These are phyloP conservation scores for Hansenula lynferdii DNA, from an alignment of 1,139 yeast genomes.

Conservation along the genomic window DNA sequence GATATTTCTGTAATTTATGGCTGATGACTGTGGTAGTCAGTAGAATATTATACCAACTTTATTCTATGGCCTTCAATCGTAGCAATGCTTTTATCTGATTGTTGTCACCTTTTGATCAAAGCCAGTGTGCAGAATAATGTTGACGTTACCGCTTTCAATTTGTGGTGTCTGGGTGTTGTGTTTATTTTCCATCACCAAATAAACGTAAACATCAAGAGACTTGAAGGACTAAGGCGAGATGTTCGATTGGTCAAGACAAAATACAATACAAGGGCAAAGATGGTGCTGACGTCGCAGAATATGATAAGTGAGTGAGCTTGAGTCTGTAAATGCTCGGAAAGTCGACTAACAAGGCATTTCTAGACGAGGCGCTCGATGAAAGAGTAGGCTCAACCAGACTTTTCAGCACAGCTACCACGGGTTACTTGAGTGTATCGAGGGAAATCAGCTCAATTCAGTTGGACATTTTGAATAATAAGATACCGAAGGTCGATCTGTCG, in stretches of 20 bases:
- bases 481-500: not conserved
- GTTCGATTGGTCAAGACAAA: no score
- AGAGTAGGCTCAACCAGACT: slow-evolving; percentile 3
- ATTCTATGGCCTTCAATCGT: no score
- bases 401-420: not conserved
- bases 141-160: no score
- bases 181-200: not conserved
- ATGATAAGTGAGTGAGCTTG: not conserved
- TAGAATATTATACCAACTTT: no score
- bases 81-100: no score
- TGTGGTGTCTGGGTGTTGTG: not conserved
- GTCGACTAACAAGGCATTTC: not conserved
- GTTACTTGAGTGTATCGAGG: not conserved
- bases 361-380: slow-evolving; percentile 4
- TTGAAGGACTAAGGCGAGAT: no score
- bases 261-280: not conserved
- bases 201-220: not conserved
- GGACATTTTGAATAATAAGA: not conserved
- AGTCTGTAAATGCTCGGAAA: not conserved
- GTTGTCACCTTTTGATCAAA: not conserved
- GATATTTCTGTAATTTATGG: no score
- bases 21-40: no score
- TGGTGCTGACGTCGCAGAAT: not conserved
- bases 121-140: no score
- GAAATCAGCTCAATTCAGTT: not conserved